A percentile compares a stretch with the other conserved stretches of the same genome.
Conservation (phyloP, 352 stramenopile genomes). For the Pythium monospermum region DNA sequence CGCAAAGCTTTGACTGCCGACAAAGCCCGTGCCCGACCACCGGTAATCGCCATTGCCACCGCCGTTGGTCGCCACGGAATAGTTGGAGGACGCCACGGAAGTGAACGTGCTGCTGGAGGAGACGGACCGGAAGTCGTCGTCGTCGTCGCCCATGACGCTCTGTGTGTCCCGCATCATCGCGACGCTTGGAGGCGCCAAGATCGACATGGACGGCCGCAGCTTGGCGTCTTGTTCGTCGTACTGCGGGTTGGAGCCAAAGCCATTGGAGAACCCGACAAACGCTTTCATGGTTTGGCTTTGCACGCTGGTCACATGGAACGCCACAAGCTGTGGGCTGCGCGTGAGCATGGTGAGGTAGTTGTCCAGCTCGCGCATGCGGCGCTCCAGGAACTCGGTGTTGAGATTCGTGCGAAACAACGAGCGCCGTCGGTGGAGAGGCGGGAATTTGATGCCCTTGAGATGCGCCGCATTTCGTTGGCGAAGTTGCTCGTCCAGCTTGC, state of each 20-base stretch:
- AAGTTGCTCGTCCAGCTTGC: constrained; percentile 76
- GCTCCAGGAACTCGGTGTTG: constrained; percentile 58
- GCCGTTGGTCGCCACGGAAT: constrained; percentile 20
- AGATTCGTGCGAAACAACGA: constrained; percentile 65
- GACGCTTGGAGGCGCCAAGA: constrained; percentile 45
- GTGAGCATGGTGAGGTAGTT: constrained; percentile 68
- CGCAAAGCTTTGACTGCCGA: constrained; percentile 57
- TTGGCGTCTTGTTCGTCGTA: constrained; percentile 57
- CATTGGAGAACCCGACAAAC: constrained; percentile 69
- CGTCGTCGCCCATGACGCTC: constrained; percentile 72
- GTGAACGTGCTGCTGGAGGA: constrained; percentile 63
- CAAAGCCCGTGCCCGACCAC: constrained; percentile 78
- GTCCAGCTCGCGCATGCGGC: constrained; percentile 61
- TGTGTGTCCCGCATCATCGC: constrained; percentile 34
- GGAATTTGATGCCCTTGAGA: constrained; percentile 84
- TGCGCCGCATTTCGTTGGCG: constrained; percentile 64
- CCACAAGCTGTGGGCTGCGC: constrained; percentile 56
- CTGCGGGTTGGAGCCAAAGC: constrained; percentile 68
- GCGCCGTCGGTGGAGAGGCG: constrained; percentile 60
- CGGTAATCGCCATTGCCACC: constrained; percentile 57
- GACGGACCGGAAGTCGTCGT: constrained; percentile 77
- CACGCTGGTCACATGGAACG: constrained; percentile 68
- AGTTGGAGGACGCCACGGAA: constrained; percentile 40
- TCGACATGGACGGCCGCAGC: constrained; percentile 59
- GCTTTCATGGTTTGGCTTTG: constrained; percentile 76